Evolutionary conservation across 192 early-diverging fungal species (phyloP), one percentile per base, ranked within the genome.

Genomic region (Coemansia sp.): DNA sequence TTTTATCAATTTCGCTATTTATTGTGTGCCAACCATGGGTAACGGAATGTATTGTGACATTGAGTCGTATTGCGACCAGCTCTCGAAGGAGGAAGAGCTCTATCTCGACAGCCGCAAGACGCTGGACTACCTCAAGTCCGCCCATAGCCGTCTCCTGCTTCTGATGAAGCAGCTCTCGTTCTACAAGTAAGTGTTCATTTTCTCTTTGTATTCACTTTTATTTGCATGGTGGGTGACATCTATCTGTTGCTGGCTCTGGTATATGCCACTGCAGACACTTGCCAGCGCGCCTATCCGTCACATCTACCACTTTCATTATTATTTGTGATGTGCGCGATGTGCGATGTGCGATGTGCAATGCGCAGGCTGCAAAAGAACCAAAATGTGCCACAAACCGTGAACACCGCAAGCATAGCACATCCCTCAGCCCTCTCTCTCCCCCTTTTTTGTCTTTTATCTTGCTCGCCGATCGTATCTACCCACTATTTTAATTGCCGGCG

Each of bases 11-110:
- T n/a, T n/a, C n/a, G n/a, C n/a, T n/a, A n/a, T n/a, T n/a, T n/a
- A 13, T 42, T 16, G 4, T 16, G 9, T 14, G 25, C 53, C 39
- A 42, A 60, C 52, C 27, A 79, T 79, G 76, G 67, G 68, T 39
- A 79, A 79, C 52, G 76, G 68, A 25, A 79, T 79, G 71, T 79
- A 62, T 50, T 67, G 61, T 36, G 68, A 73, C 7, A 47, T 68
- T 25, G 64, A 73, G 64, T 0, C 55, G 34, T 68, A 67, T 57
- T 58, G 51, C n/a, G 30, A 36, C 6, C 46, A 64, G 64, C 60
- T 22, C 25, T 24, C 67, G 0, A 57, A 55, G 7, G 71, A 74
- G 19, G 71, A 74, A 49, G 25, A 39, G 47, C 64, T 73, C 35
- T 56, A 63, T 34, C 30, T 19, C n/a, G 63, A 74, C 53, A 71